Evolutionary conservation across 2,329 filamentous ascomycete species (phyloP).

Genomic region (Penicillium polonicum): DNA sequence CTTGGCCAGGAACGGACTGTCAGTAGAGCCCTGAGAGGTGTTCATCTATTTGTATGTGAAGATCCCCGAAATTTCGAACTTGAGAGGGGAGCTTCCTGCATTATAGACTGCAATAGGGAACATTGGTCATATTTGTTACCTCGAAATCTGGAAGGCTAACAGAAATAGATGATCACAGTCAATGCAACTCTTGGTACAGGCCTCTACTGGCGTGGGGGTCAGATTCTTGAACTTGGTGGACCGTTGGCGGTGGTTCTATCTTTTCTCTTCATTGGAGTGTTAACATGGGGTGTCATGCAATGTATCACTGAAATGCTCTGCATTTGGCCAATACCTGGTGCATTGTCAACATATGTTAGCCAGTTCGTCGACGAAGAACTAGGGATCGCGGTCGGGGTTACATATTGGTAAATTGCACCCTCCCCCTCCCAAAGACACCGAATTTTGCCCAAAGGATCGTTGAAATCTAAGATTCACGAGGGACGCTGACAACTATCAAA

Average conservation of each 20-base stretch:
- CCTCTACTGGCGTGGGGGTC: background rate
- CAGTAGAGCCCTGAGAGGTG: background rate
- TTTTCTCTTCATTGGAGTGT: background rate
- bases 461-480: background rate
- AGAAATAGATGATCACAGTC: background rate
- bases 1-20: background rate
- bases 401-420: background rate
- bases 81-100: background rate
- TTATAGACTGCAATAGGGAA: background rate
- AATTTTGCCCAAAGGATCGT: background rate
- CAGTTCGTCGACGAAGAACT: conserved; percentile 6
- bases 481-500: background rate
- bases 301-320: conserved; percentile 41
- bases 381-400: background rate
- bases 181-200: background rate
- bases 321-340: conserved; percentile 40
- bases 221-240: background rate
- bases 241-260: background rate
- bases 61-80: background rate
- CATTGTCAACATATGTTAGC: conserved; percentile 37
- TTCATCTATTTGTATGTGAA: background rate
- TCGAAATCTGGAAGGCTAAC: background rate
- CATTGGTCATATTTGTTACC: background rate
- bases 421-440: background rate
- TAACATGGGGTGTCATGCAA: conserved; percentile 39